phyloP scores from a whole-genome alignment of 176 grass and related monocot species.

The Zea mays region Zm-B73-REFERENCE-NAM-5.0 NC_050098.1:137812001-137812500 shows the following conservation, averaged over 20 bases:
- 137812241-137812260: no score
- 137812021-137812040: slow-evolving; percentile 40
- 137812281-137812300: no score
- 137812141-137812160: not conserved
- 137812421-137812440: not conserved
- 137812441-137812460: not conserved
- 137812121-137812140: not conserved
- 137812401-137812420: not conserved
- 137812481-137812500: not conserved
- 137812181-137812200: not conserved
- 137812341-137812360: not conserved
- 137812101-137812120: no score
- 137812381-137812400: not conserved
- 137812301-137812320: not conserved
- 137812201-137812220: no score
- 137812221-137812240: not conserved
- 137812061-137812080: not conserved
- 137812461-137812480: not conserved
- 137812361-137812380: not conserved
- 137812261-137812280: not conserved
- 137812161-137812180: not conserved
- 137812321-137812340: not conserved
- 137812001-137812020: slow-evolving; percentile 45
- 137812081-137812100: no score
- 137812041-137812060: slow-evolving; percentile 29